phyloP scores from a whole-genome alignment of 768 basidiomycete species.

The Epithele typhae region DNA sequence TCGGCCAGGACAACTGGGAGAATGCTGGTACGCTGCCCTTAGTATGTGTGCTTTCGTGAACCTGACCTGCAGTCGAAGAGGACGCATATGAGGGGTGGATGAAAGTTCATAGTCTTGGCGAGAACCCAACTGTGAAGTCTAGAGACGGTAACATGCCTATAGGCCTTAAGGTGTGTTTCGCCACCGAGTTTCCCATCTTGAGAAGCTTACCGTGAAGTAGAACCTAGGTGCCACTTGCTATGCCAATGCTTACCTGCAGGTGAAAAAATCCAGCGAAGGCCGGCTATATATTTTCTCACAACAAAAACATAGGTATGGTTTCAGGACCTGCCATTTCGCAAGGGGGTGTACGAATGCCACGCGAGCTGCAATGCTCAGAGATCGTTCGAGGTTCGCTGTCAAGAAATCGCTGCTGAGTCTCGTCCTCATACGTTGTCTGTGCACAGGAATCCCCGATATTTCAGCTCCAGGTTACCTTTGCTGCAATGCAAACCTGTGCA shows the following conservation, averaged over 20 bases:
- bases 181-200: not conserved
- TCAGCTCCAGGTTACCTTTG: conserved; percentile 76
- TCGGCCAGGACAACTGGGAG: conserved; percentile 84
- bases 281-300: not conserved
- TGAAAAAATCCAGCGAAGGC: conserved; percentile 19
- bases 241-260: conserved; percentile 92
- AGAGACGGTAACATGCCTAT: conserved; percentile 60
- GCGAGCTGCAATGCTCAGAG: conserved; percentile 47
- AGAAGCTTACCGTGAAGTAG: conserved; percentile 33
- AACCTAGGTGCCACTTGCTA: conserved; percentile 98
- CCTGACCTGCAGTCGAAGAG: conserved; percentile 32
- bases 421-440: not conserved
- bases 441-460: conserved; percentile 72
- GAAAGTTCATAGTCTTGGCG: conserved; percentile 47
- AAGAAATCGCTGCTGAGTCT: not conserved
- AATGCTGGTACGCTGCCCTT: conserved; percentile 45
- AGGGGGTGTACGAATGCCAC: conserved; percentile 76
- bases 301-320: conserved; percentile 76
- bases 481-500: conserved; percentile 74
- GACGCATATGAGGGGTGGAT: conserved; percentile 47
- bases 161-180: conserved; percentile 61
- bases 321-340: conserved; percentile 76
- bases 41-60: conserved; percentile 1
- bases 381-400: conserved; percentile 34
- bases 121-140: conserved; percentile 47